These are phyloP conservation scores for Arthrobotrys pseudoclavata DNA, from an alignment of 2,329 filamentous ascomycete species.

Conservation along the genomic window DNA sequence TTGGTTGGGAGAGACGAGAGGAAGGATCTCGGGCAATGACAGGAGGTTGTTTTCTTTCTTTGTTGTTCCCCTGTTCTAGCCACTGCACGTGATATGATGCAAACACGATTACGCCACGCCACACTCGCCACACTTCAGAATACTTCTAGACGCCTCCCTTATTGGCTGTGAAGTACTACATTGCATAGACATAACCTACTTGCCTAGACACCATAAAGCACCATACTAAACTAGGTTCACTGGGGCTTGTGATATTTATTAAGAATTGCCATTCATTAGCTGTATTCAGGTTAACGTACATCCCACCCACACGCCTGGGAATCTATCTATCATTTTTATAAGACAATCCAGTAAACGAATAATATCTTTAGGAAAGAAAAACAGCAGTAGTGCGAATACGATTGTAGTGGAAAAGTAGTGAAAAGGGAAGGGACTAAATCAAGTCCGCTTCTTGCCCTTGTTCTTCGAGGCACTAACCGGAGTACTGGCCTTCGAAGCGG, in stretches of 20 bases:
- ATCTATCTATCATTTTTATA: slow-evolving; percentile 43
- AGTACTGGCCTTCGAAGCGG: slow-evolving; percentile 56
- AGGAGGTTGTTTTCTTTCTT: slow-evolving; percentile 10
- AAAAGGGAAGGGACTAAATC: background rate
- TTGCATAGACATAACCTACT: no score
- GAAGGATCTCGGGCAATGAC: slow-evolving; percentile 1
- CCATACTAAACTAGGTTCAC: no score
- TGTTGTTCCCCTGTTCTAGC: slow-evolving; percentile 13
- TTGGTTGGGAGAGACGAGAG: background rate
- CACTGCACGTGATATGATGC: background rate
- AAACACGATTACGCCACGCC: background rate
- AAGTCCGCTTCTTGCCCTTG: slow-evolving; percentile 55
- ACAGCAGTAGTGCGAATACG: background rate
- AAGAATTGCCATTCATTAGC: background rate
- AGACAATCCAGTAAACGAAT: slow-evolving; percentile 17
- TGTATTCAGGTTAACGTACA: slow-evolving; percentile 3
- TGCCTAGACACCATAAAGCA: no score
- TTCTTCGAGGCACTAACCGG: slow-evolving; percentile 44
- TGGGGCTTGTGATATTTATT: background rate
- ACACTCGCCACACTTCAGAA: background rate
- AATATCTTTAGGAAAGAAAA: slow-evolving; percentile 13
- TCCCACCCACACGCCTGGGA: slow-evolving; percentile 16
- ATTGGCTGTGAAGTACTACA: no score
- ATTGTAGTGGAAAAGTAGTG: background rate
- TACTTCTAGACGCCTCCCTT: no score